Percentiles rank a stretch among this genome's conserved stretches.
Evolutionary conservation across 257 asterid genomes (phyloP).

Genomic region (Plectranthus barbatus): DNA sequence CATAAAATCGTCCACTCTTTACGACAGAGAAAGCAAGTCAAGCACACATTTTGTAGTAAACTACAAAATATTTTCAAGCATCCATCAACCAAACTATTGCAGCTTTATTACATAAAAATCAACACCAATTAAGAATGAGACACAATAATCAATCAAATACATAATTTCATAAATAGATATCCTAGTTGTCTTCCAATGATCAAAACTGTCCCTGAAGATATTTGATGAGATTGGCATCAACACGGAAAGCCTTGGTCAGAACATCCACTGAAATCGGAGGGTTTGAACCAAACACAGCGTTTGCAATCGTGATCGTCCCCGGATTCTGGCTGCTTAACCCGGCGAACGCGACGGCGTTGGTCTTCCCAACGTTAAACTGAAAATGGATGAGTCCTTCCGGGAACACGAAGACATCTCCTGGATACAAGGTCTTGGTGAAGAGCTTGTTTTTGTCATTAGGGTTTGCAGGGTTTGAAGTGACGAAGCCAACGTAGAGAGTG

Average conservation of each 20-base stretch:
- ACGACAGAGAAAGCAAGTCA: too few relatives aligned
- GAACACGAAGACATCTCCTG: conserved; percentile 23
- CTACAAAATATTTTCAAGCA: too few relatives aligned
- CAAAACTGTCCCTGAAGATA: conserved; percentile 12
- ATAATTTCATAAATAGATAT: too few relatives aligned
- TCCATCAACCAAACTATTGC: too few relatives aligned
- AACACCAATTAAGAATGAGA: too few relatives aligned
- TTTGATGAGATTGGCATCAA: conserved; percentile 4
- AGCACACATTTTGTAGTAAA: too few relatives aligned
- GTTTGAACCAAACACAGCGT: conserved; percentile 25
- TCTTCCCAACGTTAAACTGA: conserved; percentile 14
- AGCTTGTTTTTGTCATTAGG: conserved; percentile 19
- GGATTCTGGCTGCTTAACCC: conserved; percentile 30
- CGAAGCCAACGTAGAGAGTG: conserved; percentile 22
- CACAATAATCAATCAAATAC: too few relatives aligned
- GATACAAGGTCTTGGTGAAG: conserved; percentile 5
- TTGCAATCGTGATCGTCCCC: conserved; percentile 26
- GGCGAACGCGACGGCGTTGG: conserved; percentile 14
- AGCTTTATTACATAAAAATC: too few relatives aligned
- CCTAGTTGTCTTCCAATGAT: not conserved
- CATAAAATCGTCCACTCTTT: too few relatives aligned
- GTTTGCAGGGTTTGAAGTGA: conserved; percentile 21
- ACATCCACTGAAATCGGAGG: conserved; percentile 16
- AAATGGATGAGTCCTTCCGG: conserved; percentile 31
- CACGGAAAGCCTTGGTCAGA: conserved; percentile 13